phyloP scores from a whole-genome alignment of 306 rosid genomes.

The Adenanthera pavonina region DNA sequence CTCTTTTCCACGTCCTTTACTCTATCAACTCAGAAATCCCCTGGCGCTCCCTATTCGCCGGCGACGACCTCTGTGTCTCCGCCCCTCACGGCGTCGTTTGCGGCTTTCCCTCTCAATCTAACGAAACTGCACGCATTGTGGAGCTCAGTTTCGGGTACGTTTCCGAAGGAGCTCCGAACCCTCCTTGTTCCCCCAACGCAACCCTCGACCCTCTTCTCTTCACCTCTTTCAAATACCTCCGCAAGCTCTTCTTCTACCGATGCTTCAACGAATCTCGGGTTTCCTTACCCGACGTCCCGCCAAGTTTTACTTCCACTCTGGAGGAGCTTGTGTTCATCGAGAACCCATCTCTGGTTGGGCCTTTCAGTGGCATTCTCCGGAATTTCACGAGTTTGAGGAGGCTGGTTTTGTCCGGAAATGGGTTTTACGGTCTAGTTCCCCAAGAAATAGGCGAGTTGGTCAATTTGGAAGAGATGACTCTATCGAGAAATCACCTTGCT shows the following conservation, averaged over 20 bases:
- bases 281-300: constrained; percentile 34
- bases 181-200: constrained; percentile 66
- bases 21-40: constrained; percentile 68
- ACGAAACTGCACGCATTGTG: constrained; percentile 50
- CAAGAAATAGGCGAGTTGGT: constrained; percentile 1
- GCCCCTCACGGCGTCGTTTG: constrained; percentile 78
- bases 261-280: constrained; percentile 64
- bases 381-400: constrained; percentile 60
- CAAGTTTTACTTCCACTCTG: constrained; percentile 41
- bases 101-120: constrained; percentile 43
- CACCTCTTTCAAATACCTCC: constrained; percentile 62
- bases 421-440: constrained; percentile 58
- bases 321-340: constrained; percentile 76
- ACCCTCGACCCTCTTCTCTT: constrained; percentile 62
- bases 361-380: constrained; percentile 46
- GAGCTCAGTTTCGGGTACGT: constrained; percentile 77
- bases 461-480: constrained; percentile 69
- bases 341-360: constrained; percentile 58
- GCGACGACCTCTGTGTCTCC: constrained; percentile 62
- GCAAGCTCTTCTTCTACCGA: constrained; percentile 78
- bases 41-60: constrained; percentile 67
- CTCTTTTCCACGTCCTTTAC: constrained; percentile 58
- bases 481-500: constrained; percentile 59
- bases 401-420: constrained; percentile 63
- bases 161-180: constrained; percentile 74